Conservation (phyloP, 139 green algal species). For the Astrephomene gubernaculifera region DNA sequence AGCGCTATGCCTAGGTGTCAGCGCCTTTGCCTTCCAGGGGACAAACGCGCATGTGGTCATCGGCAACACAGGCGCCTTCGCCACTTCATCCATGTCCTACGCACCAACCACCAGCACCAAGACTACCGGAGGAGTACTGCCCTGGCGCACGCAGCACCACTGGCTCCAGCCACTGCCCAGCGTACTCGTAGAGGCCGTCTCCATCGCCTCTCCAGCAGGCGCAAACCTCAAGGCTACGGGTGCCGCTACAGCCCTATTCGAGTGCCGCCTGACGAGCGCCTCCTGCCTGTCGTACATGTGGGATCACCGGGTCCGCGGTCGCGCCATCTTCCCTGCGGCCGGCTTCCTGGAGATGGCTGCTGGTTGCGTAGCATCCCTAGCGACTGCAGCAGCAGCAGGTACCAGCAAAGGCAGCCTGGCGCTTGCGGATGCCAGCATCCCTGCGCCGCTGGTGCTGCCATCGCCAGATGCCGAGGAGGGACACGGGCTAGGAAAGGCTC, state of each 20-base stretch:
- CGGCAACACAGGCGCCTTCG: not conserved
- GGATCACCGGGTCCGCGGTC: slow-evolving; percentile 76
- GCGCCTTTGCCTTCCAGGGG: slow-evolving; percentile 86
- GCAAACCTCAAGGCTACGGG: not conserved
- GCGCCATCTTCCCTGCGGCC: slow-evolving; percentile 69
- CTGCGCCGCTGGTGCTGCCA: slow-evolving; percentile 59
- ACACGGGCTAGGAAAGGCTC: too few species aligned
- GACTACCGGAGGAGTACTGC: not conserved
- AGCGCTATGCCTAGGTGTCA: slow-evolving; percentile 54
- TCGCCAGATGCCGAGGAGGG: not conserved
- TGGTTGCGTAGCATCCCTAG: not conserved
- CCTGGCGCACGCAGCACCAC: slow-evolving; percentile 36
- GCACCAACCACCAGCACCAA: not conserved
- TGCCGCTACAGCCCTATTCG: slow-evolving; percentile 9
- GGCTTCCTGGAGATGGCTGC: slow-evolving; percentile 71
- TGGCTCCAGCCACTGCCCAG: slow-evolving; percentile 6
- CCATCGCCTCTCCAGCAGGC: not conserved
- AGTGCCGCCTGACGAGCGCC: not conserved
- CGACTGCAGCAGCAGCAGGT: not conserved
- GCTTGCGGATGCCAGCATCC: slow-evolving; percentile 57
- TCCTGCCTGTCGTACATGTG: slow-evolving; percentile 52
- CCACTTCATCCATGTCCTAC: not conserved
- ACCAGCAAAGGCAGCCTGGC: not conserved
- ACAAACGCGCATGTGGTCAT: slow-evolving; percentile 74
- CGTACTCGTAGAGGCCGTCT: not conserved